Base-by-base conservation (phyloP, 2,329 filamentous ascomycete genomes). In the Colletotrichum sp. region DNA sequence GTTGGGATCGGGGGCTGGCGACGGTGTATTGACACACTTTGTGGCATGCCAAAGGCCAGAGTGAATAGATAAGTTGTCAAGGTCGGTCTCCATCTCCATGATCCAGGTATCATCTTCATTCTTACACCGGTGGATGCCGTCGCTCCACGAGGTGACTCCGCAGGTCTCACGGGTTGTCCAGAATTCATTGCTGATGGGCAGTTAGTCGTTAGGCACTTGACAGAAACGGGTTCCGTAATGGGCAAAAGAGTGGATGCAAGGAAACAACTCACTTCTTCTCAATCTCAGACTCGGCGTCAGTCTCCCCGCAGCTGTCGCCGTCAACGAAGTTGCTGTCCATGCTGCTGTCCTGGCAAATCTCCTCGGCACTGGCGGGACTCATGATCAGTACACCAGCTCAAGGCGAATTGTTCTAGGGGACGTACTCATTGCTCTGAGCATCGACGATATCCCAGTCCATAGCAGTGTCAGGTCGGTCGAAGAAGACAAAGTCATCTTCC, bases 251-350 rank as follows among this genome's bases (percentile, higher is more conserved):
- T 13, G 2, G n/a, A 21, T 21, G 43, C 12, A 52, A 3, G 6
- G n/a, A 12, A 21, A 13, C 6, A 1, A 52, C 43, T 21, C 43
- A 52, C 43, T 7, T 13, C 43, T 52, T 21, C 43, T 52, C n/a
- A 2, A 52, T 52, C 10, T 13, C n/a, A 21, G 43, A 1, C n/a
- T 52, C 39, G 39, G 6, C 39, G 0, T 48, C 6, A 52, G 4
- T 4, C n/a, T 52, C 6, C 6, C n/a, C n/a, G 43, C 10, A 12
- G 12, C n/a, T 21, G 0, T 21, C 3, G n/a, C 10, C 6, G 2
- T 1, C 43, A 21, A 4, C 10, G 43, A 21, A 24, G n/a, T 21
- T 12, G n/a, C n/a, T 21, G 8, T 21, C 10, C n/a, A 21, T 48
- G 43, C 10, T 6, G 43, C n/a, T 21, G 43, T 52, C 43, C n/a